Evolutionary conservation across 352 stramenopile genomes (phyloP).

Genomic region (Phytophthora kernoviae): DNA sequence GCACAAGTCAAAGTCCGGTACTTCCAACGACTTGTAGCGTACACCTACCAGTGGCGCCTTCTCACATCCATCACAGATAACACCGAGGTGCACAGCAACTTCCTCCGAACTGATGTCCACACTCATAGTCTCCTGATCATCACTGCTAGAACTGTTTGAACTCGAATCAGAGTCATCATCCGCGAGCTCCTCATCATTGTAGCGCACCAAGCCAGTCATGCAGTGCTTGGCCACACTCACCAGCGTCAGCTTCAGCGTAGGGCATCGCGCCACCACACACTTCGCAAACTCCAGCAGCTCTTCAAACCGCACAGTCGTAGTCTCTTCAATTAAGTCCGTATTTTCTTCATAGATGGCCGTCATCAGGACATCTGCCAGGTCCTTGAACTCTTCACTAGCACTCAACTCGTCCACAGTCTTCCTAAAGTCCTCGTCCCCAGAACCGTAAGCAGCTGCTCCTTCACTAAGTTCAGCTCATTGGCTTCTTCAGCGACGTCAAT

Average conservation of each 20-base stretch:
- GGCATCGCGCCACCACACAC: conserved; percentile 41
- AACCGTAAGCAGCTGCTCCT: conserved; percentile 48
- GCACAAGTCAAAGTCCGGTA: conserved; percentile 81
- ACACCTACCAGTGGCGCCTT: conserved; percentile 58
- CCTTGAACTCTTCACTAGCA: conserved; percentile 41
- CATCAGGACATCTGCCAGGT: conserved; percentile 36
- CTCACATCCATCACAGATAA: conserved; percentile 65
- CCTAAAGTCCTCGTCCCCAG: conserved; percentile 44
- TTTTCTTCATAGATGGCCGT: conserved; percentile 40
- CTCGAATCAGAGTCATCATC: conserved; percentile 32
- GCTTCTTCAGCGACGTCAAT: conserved; percentile 55
- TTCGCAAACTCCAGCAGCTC: conserved; percentile 46
- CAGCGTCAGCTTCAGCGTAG: conserved; percentile 48
- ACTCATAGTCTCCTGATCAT: conserved; percentile 13
- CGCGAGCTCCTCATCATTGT: conserved; percentile 39
- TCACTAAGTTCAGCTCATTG: conserved; percentile 42
- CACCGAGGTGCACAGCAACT: conserved; percentile 34
- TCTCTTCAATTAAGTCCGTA: conserved; percentile 35
- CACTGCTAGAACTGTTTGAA: conserved; percentile 17
- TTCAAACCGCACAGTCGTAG: conserved; percentile 37
- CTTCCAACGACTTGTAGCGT: conserved; percentile 83
- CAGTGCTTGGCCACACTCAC: conserved; percentile 52
- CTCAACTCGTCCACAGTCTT: conserved; percentile 36
- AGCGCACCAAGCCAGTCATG: conserved; percentile 34
- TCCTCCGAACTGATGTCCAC: conserved; percentile 18